Evolutionary conservation across 257 asterid genomes (phyloP).

Genomic region (Capsicum chinense): DNA sequence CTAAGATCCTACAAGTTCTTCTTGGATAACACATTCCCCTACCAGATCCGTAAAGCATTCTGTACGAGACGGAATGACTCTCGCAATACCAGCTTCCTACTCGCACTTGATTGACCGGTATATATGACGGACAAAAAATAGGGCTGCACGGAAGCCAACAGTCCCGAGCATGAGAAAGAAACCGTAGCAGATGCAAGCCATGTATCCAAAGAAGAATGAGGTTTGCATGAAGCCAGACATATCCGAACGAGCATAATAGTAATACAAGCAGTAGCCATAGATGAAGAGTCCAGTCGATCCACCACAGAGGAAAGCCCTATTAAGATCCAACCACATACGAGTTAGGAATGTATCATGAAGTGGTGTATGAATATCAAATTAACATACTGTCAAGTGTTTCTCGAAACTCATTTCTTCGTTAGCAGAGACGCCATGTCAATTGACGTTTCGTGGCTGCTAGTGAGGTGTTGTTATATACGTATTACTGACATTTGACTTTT

Average conservation of each 20-base stretch:
- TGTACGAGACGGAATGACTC: neutral
- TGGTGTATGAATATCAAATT: too few species aligned
- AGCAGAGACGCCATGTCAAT: too few species aligned
- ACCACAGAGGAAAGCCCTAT: constrained; percentile 43
- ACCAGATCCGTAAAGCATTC: constrained; percentile 23
- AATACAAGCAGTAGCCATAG: constrained; percentile 44
- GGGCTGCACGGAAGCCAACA: constrained; percentile 44
- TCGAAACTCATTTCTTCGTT: neutral
- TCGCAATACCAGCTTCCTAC: constrained; percentile 26
- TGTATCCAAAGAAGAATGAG: constrained; percentile 44
- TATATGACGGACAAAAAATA: constrained; percentile 44
- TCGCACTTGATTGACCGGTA: constrained; percentile 46
- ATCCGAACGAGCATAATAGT: constrained; percentile 43
- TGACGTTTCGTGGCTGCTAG: too few species aligned
- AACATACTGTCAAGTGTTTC: neutral
- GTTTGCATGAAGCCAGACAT: constrained; percentile 49
- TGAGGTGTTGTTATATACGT: too few species aligned
- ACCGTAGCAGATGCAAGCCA: constrained; percentile 46
- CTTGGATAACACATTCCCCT: constrained; percentile 22
- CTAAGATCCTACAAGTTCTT: constrained; percentile 23
- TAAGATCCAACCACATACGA: neutral
- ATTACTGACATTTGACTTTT: too few species aligned
- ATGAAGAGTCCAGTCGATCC: constrained; percentile 45
- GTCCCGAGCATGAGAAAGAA: constrained; percentile 48
- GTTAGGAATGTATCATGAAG: neutral